Percentiles rank a stretch among this genome's conserved stretches.
Conservation (phyloP, 2,329 filamentous ascomycete species). For the Diaporthe sp. region DNA sequence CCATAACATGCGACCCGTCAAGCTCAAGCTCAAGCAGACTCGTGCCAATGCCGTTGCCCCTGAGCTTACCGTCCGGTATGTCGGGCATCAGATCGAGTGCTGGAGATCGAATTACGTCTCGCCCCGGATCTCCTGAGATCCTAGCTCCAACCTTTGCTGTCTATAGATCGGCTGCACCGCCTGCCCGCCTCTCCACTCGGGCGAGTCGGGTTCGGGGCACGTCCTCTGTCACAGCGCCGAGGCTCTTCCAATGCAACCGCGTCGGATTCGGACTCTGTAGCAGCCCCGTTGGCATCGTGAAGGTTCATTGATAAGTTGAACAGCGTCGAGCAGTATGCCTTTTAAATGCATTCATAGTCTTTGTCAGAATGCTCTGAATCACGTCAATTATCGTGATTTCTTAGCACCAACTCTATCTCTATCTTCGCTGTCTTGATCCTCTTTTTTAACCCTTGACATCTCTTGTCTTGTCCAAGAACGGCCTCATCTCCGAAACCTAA, state of each 20-base stretch:
- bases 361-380: too few relatives aligned
- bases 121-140: constrained; percentile 7
- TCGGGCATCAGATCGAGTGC: neutral
- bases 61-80: neutral
- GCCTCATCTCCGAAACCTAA: neutral
- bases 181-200: neutral
- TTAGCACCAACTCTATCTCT: neutral
- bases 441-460: neutral
- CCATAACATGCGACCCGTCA: neutral
- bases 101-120: constrained; percentile 6
- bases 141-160: neutral
- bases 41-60: neutral
- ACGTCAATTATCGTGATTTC: neutral
- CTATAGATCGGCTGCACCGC: neutral
- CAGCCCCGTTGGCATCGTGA: constrained; percentile 5
- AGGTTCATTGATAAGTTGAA: neutral
- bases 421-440: neutral
- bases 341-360: neutral
- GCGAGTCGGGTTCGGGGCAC: neutral
- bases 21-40: too few relatives aligned
- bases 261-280: constrained; percentile 13
- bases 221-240: neutral
- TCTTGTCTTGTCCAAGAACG: neutral
- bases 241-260: neutral
- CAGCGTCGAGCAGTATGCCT: neutral